These are phyloP conservation scores for Paraglomus occultum DNA, from an alignment of 192 early-diverging fungal species.

Conservation along the genomic window DNA sequence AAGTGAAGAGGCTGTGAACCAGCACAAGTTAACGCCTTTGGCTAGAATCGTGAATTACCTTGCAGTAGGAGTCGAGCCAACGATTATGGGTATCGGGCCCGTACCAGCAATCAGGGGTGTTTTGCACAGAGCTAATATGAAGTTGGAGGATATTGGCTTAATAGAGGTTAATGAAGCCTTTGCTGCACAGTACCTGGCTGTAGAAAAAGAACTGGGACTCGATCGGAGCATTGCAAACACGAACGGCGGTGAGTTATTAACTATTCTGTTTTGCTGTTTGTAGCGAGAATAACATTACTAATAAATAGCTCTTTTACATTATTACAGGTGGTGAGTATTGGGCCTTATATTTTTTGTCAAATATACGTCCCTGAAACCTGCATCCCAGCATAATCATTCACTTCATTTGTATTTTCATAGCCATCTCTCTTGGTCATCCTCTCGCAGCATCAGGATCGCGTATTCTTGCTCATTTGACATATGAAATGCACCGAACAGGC, in stretches of 20 bases:
- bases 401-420: background rate
- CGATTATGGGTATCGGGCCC: conserved; percentile 96
- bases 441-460: conserved; percentile 95
- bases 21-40: conserved; percentile 77
- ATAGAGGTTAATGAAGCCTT: conserved; percentile 99
- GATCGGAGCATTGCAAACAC: conserved; percentile 77
- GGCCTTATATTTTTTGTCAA: too few relatives aligned
- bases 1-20: conserved; percentile 79
- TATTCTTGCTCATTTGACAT: conserved; percentile 85
- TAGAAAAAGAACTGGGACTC: conserved; percentile 84
- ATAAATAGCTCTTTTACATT: background rate
- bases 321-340: background rate
- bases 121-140: conserved; percentile 75
- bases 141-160: conserved; percentile 81
- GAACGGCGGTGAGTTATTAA: conserved; percentile 69
- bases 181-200: conserved; percentile 86
- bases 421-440: conserved; percentile 93
- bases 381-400: background rate
- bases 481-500: conserved; percentile 78
- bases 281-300: background rate
- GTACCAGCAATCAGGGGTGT: conserved; percentile 86
- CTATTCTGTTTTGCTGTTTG: background rate
- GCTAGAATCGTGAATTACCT: conserved; percentile 84
- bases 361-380: too few relatives aligned
- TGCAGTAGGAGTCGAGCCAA: conserved; percentile 86